These are phyloP conservation scores for Epichloe hybrida DNA, from an alignment of 2,329 filamentous ascomycete species.

Conservation along the genomic window DNA sequence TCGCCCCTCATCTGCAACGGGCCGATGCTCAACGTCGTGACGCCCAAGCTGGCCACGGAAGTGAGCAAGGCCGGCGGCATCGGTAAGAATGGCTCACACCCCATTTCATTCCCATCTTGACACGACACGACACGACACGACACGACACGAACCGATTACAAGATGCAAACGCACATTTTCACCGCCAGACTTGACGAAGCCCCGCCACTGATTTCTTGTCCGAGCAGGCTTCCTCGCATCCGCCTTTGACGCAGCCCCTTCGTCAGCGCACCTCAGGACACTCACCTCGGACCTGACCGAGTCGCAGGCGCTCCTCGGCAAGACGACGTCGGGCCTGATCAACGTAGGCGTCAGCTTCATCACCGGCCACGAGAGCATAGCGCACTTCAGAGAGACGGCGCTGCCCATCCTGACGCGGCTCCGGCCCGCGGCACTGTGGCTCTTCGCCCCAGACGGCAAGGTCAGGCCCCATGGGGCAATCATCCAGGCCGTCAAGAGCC, in stretches of 20 bases:
- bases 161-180: too few relatives aligned
- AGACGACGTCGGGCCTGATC: conserved; percentile 26
- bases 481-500: conserved; percentile 20
- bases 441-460: conserved; percentile 45
- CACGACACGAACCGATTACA: neutral
- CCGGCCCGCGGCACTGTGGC: conserved; percentile 48
- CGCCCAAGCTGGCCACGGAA: conserved; percentile 21
- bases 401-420: conserved; percentile 38
- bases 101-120: neutral
- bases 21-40: conserved; percentile 23
- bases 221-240: conserved; percentile 20
- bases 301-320: conserved; percentile 15
- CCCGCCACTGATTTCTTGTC: too few relatives aligned
- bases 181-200: neutral
- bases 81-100: conserved; percentile 13
- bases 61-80: conserved; percentile 25
- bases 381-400: conserved; percentile 26
- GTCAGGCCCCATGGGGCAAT: conserved; percentile 24
- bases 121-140: neutral
- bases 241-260: conserved; percentile 15
- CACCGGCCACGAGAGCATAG: conserved; percentile 33
- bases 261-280: conserved; percentile 18
- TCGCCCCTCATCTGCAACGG: conserved; percentile 21
- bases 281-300: conserved; percentile 20
- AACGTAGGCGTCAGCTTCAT: conserved; percentile 46